Evolutionary conservation across 371 early-diverging fungal species (phyloP), one percentile per base, ranked within the genome.

Genomic region (Entomophthora muscae): DNA sequence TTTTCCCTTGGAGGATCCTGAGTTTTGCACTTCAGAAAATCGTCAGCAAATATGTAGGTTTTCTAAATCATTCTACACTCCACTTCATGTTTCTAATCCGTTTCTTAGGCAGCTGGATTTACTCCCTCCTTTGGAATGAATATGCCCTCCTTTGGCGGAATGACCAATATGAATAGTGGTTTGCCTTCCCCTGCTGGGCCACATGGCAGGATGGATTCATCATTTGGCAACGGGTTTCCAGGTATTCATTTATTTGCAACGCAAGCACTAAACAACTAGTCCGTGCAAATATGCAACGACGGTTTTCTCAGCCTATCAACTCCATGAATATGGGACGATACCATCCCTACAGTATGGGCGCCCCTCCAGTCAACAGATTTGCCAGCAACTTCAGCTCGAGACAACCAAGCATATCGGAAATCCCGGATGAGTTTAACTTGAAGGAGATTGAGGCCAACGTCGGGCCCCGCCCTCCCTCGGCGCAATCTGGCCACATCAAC

Each of bases 1-100:
- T 89, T 0, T 89, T 87, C 70, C 78, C 80, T 10, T 89, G 90
- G 90, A 73, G 75, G 61, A 77, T 78, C 0, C 66, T 89, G 17
- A 78, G 80, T 0, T 73, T 73, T 12, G 85, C 84, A 0, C 76
- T 88, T 17, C 78, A 84, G 58, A 88, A 87, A 68, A 86, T 89
- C 58, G 79, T 88, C 7, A 73, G 79, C 66, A 88, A 86, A 71
- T 82, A 79, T 59, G 68, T 63, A 64, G 57, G 62, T 24, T 51
- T 33, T 24, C 22, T 7, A 7, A 12, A 17, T 13, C n/a, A n/a
- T n/a, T n/a, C n/a, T 24, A 12, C 28, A 7, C 22, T 33, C 21
- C 31, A 3, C 10, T 61, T 33, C 3, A 12, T 5, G 22, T 61
- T 22, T 32, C 31, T 32, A 61, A 22, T 21, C 26, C 7, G 42